Evolutionary conservation across 2,329 filamentous ascomycete species (phyloP), one percentile per base, ranked within the genome.

Genomic region (Decorospora gaudefroyi): DNA sequence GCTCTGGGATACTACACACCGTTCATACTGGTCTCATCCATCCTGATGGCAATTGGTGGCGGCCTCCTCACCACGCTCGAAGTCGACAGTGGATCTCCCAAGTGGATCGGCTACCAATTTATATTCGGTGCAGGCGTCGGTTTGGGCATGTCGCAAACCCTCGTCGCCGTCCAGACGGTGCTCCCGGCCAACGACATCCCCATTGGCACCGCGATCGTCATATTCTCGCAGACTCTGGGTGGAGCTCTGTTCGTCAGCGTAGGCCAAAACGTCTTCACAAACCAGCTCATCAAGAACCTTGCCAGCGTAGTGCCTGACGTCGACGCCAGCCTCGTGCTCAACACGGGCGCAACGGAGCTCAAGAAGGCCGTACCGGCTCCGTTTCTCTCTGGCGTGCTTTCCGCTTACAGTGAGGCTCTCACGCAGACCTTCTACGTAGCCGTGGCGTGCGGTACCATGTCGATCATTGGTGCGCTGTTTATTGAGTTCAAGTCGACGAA

Each of bases 401-500:
- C 72, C 0, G 85, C 83, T 0, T 89, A 89, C 70, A 88, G 87
- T 60, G 64, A 73, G 16, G 75, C 83, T 0, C 66, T 89, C 25
- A 76, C 76, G 2, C 69, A 77, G 45, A 78, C 78, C 1, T 88
- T 86, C 61, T 78, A 81, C 49, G 79, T 87, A 6, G 78, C 76
- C 1, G 71, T 85, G 6, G 77, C 79, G 2, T 70, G 84, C 59
- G 74, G 76, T 0, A 72, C 72, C 6, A 42, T 84, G 6, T 77
- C 75, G 4, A 72, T 86, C 10, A 25, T 85, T 6, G 84, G 81
- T 0, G 74, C 77, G 0, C 56, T 76, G 1, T 69, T 72, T 5
- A 77, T 87, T 54, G 79, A 87, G 70, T 88, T 83, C 83, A 79
- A 75, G 64, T 83, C 74, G 52, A 82, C 88, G 59, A 87, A 87